Conservation (phyloP, 2,329 filamentous ascomycete species). For the Atkinsonella hypoxylon region DNA sequence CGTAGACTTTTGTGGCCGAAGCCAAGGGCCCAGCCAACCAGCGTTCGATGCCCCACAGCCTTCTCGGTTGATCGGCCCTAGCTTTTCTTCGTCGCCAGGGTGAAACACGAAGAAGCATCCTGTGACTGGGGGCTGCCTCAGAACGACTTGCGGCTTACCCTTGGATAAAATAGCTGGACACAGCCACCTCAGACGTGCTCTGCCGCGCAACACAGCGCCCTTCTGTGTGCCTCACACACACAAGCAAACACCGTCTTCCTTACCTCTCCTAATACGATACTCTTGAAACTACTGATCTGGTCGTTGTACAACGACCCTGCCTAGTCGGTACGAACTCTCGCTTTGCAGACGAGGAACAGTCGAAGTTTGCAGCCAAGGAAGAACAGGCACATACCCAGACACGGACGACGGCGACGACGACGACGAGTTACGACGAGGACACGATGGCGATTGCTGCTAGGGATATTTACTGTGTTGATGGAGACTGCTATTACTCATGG, state of each 20-base stretch:
- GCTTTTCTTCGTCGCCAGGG: neutral
- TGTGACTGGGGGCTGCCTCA: slow-evolving; percentile 2
- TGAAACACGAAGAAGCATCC: slow-evolving; percentile 5
- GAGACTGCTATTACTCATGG: slow-evolving; percentile 12
- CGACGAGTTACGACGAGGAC: neutral
- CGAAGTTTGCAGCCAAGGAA: too few species aligned
- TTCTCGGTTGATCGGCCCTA: neutral
- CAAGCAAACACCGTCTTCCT: too few species aligned
- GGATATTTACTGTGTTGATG: slow-evolving; percentile 1
- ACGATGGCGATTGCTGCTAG: slow-evolving; percentile 1
- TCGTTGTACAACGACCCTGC: too few species aligned
- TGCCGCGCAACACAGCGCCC: too few species aligned
- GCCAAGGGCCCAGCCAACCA: too few species aligned
- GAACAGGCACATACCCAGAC: too few species aligned
- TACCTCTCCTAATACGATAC: too few species aligned
- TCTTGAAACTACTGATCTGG: neutral
- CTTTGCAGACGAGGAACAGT: too few species aligned
- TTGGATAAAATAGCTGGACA: neutral
- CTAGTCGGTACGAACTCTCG: too few species aligned
- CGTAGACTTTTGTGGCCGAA: too few species aligned
- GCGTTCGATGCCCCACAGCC: too few species aligned
- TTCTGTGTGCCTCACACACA: neutral
- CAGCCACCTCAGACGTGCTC: neutral
- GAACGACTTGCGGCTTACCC: neutral
- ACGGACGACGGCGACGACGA: too few species aligned